Conservation (phyloP, 2,329 filamentous ascomycete genomes). For the Cytospora leucostoma region DNA sequence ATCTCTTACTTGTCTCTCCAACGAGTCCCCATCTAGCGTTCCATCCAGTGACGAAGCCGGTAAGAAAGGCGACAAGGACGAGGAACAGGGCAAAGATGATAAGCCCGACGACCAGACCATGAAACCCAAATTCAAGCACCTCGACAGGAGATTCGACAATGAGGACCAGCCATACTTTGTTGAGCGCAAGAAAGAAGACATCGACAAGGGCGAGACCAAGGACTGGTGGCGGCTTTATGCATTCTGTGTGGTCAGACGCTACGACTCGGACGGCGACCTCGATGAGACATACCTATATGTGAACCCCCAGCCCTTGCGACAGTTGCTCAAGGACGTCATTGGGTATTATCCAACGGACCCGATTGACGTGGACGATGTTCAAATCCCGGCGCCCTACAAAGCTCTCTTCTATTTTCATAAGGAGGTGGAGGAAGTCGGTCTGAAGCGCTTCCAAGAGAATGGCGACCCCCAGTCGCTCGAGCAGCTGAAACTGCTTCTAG, state of each 20-base stretch:
- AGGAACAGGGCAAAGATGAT: conserved; percentile 30
- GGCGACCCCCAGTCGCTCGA: conserved; percentile 32
- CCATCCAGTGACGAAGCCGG: conserved; percentile 3
- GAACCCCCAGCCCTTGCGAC: conserved; percentile 25
- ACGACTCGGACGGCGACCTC: conserved; percentile 25
- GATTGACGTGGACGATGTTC: conserved; percentile 31
- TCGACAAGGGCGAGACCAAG: conserved; percentile 33
- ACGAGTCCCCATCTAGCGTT: background rate
- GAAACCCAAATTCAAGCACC: conserved; percentile 37
- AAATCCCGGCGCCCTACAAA: conserved; percentile 32
- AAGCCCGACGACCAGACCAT: conserved; percentile 35
- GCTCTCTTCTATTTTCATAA: conserved; percentile 35
- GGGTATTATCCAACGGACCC: conserved; percentile 34
- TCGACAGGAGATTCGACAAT: conserved; percentile 37
- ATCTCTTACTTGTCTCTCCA: conserved; percentile 12
- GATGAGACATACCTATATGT: conserved; percentile 23
- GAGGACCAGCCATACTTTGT: conserved; percentile 34
- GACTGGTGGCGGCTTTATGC: conserved; percentile 37
- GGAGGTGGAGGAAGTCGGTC: conserved; percentile 32
- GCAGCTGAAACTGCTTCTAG: conserved; percentile 33
- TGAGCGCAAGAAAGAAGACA: conserved; percentile 36
- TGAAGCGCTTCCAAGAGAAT: conserved; percentile 26
- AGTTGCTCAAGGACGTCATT: conserved; percentile 33
- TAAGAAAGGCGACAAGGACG: conserved; percentile 5
- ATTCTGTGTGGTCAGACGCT: conserved; percentile 32